phyloP scores from a whole-genome alignment of 2,329 filamentous ascomycete species.

The Aspergillus neotritici region DNA sequence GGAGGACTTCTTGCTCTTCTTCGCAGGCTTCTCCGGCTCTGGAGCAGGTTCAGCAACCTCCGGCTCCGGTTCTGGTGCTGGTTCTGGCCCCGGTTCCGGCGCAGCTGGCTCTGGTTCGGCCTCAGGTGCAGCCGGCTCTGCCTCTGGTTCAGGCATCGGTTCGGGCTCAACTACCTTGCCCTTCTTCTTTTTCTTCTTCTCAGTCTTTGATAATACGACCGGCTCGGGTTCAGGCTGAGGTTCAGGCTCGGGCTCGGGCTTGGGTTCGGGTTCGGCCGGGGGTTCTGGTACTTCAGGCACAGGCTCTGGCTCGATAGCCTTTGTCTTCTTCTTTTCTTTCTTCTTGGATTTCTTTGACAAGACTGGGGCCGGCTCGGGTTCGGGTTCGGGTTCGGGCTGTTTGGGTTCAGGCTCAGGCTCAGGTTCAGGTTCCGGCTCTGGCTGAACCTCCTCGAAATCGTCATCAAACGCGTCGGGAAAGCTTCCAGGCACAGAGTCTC shows the following conservation, averaged over 20 bases:
- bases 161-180: slow-evolving; percentile 21
- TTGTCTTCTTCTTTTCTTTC: slow-evolving; percentile 14
- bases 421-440: slow-evolving; percentile 19
- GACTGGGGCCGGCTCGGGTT: slow-evolving; percentile 34
- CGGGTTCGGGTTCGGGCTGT: slow-evolving; percentile 14
- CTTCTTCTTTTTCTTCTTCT: slow-evolving; percentile 27
- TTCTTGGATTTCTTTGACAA: slow-evolving; percentile 18
- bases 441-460: slow-evolving; percentile 29
- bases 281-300: slow-evolving; percentile 20
- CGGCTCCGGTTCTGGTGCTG: slow-evolving; percentile 21
- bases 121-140: slow-evolving; percentile 9
- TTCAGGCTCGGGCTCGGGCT: slow-evolving; percentile 14
- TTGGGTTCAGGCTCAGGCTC: slow-evolving; percentile 16
- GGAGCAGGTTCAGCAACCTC: slow-evolving; percentile 20
- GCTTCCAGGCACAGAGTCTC: slow-evolving; percentile 50
- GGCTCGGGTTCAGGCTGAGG: slow-evolving; percentile 23
- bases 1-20: slow-evolving; percentile 32
- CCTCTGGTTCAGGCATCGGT: slow-evolving; percentile 15
- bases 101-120: slow-evolving; percentile 12
- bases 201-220: slow-evolving; percentile 1
- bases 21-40: slow-evolving; percentile 24
- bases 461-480: slow-evolving; percentile 52
- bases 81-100: slow-evolving; percentile 16
- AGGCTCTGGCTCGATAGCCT: slow-evolving; percentile 11
- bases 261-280: slow-evolving; percentile 27